Evolutionary conservation across 31 red algal species (phyloP).

Genomic region (Endocladia muricata): DNA sequence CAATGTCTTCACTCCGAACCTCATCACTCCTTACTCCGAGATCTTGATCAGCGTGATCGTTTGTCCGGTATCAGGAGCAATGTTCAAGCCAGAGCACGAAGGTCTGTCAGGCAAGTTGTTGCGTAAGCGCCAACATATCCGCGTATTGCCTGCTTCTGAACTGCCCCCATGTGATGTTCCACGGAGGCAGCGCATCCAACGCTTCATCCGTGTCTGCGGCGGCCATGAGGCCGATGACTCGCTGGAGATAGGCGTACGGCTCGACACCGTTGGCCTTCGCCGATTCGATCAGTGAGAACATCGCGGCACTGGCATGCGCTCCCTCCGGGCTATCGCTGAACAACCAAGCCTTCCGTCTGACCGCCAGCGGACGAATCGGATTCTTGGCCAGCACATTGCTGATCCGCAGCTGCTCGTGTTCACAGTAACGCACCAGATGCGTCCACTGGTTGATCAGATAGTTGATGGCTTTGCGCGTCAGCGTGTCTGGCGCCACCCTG

Average conservation of each 20-base stretch:
- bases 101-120: too few species aligned
- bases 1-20: too few species aligned
- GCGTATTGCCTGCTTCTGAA: neutral
- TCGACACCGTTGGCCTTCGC: neutral
- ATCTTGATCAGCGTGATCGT: too few species aligned
- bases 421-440: neutral
- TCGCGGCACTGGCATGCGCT: neutral
- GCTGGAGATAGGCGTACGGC: neutral
- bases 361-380: neutral
- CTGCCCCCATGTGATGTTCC: neutral
- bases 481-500: constrained; percentile 2
- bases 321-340: neutral
- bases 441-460: constrained; percentile 2
- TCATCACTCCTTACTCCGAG: too few species aligned
- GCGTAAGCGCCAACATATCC: neutral
- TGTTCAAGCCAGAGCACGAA: too few species aligned
- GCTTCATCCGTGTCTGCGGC: neutral
- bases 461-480: neutral
- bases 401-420: neutral
- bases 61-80: too few species aligned
- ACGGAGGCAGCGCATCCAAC: neutral
- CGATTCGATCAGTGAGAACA: neutral
- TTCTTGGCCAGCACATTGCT: constrained; percentile 1
- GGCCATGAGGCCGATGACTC: neutral
- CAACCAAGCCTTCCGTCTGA: neutral